Evolutionary conservation across 257 asterid genomes (phyloP), one percentile per base, ranked within the genome.

Genomic region (Ehretia macrophylla): DNA sequence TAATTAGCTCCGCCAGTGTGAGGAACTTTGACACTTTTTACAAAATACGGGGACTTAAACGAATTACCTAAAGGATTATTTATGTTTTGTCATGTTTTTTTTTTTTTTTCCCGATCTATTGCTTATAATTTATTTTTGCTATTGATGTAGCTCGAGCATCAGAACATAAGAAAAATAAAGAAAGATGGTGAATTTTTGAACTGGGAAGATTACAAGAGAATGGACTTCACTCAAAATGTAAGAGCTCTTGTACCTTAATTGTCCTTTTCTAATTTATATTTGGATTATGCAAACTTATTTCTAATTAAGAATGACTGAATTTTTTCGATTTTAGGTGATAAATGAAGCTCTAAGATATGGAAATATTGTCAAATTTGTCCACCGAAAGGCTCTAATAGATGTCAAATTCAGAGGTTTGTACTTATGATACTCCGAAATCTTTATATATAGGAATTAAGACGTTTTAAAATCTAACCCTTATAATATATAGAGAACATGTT

Each of bases 341-440:
- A 86, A 79, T 77, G 95, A 86, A 83, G 95, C 89, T 77, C 81
- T 86, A 59, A 83, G 95, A 83, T 77, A 61, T 69, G 95, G 95
- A 56, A 86, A 86, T 84, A 82, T 86, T 68, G 95, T 86, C 67
- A 86, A 86, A 74, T 83, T 86, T 79, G 95, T 86, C 71, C 95
- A 86, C 89, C 85, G 95, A 81, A 86, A 83, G 82, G 95, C 95
- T 12, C 83, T 86, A 72, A 75, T 75, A 75, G 89, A 86, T 70
- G 84, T 86, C 81, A 81, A 84, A 60, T 86, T 81, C 60, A 77
- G 62, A 85, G 95, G 95, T 85, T 35, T 48, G 51, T 61, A 35
- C 49, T 19, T n/a, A n/a, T n/a, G n/a, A n/a, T n/a, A n/a, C n/a
- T n/a, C n/a, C n/a, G n/a, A n/a, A n/a, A n/a, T n/a, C n/a, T n/a